Conservation (phyloP, 257 asterid species). For the Leptodermis oblonga region DNA sequence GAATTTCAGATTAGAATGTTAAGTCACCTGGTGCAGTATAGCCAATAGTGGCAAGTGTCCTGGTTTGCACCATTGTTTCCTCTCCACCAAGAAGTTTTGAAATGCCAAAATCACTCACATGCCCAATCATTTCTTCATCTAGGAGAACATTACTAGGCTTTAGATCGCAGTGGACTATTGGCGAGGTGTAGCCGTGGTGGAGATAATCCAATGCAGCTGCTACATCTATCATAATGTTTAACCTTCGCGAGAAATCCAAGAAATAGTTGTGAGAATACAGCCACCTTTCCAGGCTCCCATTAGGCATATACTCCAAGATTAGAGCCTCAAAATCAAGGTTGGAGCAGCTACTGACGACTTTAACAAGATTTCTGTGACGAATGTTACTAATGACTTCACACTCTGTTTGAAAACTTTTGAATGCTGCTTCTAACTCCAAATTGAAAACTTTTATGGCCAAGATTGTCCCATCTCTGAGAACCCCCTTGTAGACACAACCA, state of each 20-base stretch:
- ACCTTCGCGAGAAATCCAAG: background rate
- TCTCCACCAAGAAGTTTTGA: background rate
- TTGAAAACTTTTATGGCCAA: slow-evolving; percentile 9
- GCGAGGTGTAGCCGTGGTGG: background rate
- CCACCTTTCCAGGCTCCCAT: slow-evolving; percentile 10
- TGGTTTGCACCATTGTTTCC: background rate
- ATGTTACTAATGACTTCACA: slow-evolving; percentile 1
- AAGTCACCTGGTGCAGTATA: slow-evolving; percentile 3
- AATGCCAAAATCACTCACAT: slow-evolving; percentile 4
- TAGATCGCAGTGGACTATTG: slow-evolving; percentile 8
- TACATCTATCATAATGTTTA: background rate
- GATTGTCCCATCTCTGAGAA: background rate
- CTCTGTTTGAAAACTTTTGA: slow-evolving; percentile 7
- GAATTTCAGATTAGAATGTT: background rate
- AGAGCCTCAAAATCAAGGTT: slow-evolving; percentile 11
- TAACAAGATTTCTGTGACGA: slow-evolving; percentile 8
- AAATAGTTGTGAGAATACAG: background rate
- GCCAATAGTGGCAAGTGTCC: slow-evolving; percentile 8
- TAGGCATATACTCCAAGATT: slow-evolving; percentile 7
- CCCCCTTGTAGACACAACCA: slow-evolving; percentile 1
- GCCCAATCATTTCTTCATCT: background rate
- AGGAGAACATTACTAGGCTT: slow-evolving; percentile 5
- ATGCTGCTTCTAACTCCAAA: background rate
- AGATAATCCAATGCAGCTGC: background rate
- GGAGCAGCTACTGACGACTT: slow-evolving; percentile 10